Conservation (phyloP, 2,329 filamentous ascomycete genomes). For the Podosphaera aphanis region DNA sequence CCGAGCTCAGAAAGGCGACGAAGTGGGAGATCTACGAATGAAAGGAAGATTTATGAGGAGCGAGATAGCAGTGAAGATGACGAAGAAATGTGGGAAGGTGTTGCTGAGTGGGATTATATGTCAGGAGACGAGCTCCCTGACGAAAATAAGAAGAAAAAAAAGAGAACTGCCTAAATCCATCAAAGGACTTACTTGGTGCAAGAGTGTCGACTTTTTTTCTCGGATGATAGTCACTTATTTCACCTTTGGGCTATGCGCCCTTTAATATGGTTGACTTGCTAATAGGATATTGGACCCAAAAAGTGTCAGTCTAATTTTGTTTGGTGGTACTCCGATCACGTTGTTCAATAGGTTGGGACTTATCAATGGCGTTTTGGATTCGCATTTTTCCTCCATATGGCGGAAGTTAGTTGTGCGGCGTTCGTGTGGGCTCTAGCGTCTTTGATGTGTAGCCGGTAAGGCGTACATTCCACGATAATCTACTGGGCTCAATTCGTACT, state of each 20-base stretch:
- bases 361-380: constrained; percentile 19
- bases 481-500: neutral
- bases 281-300: neutral
- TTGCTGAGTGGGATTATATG: constrained; percentile 17
- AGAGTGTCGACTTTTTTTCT: neutral
- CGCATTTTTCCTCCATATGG: constrained; percentile 4
- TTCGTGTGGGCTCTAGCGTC: neutral
- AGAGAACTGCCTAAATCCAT: neutral
- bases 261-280: neutral
- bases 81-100: constrained; percentile 17
- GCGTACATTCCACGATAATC: neutral
- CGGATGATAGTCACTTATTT: neutral
- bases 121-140: constrained; percentile 14
- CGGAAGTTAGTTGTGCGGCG: neutral
- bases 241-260: neutral
- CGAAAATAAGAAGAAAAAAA: neutral
- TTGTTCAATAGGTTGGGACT: constrained; percentile 2
- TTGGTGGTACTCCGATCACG: neutral
- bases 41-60: constrained; percentile 14
- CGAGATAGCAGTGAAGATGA: constrained; percentile 20
- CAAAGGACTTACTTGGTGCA: neutral
- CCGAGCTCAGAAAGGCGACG: neutral
- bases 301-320: neutral
- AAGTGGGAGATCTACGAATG: neutral
- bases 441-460: neutral